Evolutionary conservation across 305 asterid genomes (phyloP).

Genomic region (Solanum hybrid): DNA sequence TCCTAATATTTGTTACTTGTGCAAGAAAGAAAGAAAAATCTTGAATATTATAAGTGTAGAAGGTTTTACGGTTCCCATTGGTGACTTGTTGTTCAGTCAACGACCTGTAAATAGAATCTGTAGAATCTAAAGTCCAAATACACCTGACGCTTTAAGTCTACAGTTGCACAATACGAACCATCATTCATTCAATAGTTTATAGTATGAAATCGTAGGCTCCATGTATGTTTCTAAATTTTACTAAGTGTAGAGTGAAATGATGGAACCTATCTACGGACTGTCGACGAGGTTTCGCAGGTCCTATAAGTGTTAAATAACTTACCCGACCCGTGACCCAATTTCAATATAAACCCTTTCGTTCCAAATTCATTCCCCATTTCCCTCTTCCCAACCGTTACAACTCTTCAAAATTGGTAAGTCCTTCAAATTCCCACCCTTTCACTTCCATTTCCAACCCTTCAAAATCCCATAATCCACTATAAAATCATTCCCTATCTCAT

Average conservation of each 20-base stretch:
- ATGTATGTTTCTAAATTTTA: not conserved
- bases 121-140: not conserved
- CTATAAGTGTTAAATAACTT: not conserved
- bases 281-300: not conserved
- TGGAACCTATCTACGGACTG: not conserved
- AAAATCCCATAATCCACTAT: not conserved
- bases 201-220: not conserved
- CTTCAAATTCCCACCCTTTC: not conserved
- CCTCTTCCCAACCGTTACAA: not conserved
- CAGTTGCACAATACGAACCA: not conserved
- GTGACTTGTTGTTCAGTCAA: not conserved
- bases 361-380: not conserved
- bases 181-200: not conserved
- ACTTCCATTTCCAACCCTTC: not conserved
- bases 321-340: not conserved
- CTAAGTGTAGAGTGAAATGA: not conserved
- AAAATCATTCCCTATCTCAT: not conserved
- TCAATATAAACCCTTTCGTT: not conserved
- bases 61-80: not conserved
- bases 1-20: not conserved
- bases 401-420: not conserved
- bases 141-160: not conserved
- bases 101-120: not conserved
- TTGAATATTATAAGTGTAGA: not conserved
- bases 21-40: not conserved